Percentiles rank a stretch among this genome's conserved stretches.
phyloP scores from a whole-genome alignment of 495 filamentous ascomycete species.

The Elaphomyces granulatus region DNA sequence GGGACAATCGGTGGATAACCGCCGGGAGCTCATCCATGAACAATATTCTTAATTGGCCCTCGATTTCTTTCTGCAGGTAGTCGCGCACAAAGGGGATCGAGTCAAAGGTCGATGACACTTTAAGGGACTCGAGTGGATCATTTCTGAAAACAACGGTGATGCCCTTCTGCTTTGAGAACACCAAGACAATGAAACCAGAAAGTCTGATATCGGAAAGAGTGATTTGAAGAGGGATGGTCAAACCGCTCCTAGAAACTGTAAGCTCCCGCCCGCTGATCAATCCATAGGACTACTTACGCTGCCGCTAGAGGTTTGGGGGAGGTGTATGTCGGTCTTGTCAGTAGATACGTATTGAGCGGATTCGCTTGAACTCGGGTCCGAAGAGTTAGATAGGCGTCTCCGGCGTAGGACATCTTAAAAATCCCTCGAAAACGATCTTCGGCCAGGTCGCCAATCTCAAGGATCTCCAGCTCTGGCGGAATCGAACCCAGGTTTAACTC shows the following conservation, averaged over 20 bases:
- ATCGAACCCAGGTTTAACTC: constrained; percentile 90
- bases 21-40: constrained; percentile 97
- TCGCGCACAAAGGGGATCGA: constrained; percentile 96
- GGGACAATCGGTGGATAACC: constrained; percentile 85
- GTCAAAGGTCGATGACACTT: constrained; percentile 97
- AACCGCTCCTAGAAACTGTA: constrained; percentile 37
- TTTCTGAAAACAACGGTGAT: constrained; percentile 94
- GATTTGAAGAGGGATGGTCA: constrained; percentile 94
- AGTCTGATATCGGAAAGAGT: constrained; percentile 91
- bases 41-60: constrained; percentile 77
- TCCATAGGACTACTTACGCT: constrained; percentile 34
- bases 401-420: constrained; percentile 96
- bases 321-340: constrained; percentile 78
- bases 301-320: constrained; percentile 90
- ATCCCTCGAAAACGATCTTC: constrained; percentile 96
- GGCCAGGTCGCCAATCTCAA: constrained; percentile 93
- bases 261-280: neutral
- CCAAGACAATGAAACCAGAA: constrained; percentile 94
- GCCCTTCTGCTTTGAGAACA: constrained; percentile 94
- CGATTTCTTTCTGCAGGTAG: constrained; percentile 92
- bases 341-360: constrained; percentile 88
- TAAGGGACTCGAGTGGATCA: constrained; percentile 92
- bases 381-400: constrained; percentile 87
- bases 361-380: constrained; percentile 96
- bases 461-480: constrained; percentile 84